Conservation (phyloP, 768 basidiomycete species). For the Naganishia kalamii region DNA sequence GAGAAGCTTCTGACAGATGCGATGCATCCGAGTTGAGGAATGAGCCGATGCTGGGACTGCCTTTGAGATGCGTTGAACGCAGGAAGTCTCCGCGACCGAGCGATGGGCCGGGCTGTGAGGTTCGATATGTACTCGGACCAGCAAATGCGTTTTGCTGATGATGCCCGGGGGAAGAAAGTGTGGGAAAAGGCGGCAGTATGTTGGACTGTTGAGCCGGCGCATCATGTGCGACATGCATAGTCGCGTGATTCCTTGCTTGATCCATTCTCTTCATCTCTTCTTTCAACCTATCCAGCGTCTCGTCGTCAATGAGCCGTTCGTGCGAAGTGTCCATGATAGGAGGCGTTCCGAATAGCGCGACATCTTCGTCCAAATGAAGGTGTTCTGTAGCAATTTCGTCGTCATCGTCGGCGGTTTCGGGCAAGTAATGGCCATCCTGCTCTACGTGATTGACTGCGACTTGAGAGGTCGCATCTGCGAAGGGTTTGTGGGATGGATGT, state of each 20-base stretch:
- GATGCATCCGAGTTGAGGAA: conserved; percentile 7
- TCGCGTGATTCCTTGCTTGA: background rate
- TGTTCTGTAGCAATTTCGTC: background rate
- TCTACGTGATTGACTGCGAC: background rate
- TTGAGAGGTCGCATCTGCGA: background rate
- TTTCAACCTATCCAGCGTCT: background rate
- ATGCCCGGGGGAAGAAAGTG: background rate
- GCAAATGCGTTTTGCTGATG: background rate
- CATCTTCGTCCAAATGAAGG: background rate
- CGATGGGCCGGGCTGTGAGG: too few species aligned
- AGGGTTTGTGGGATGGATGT: too few species aligned
- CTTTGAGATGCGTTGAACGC: background rate
- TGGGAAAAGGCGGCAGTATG: background rate
- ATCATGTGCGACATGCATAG: background rate
- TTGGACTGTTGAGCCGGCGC: background rate
- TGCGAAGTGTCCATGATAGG: background rate
- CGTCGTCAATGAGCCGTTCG: background rate
- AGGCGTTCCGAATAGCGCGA: background rate
- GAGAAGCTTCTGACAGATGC: background rate
- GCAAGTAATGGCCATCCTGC: background rate
- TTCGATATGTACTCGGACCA: background rate
- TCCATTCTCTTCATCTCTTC: conserved; percentile 12
- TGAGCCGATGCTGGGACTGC: background rate
- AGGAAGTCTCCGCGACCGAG: background rate
- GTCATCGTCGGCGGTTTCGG: background rate